phyloP scores from a whole-genome alignment of 2,329 filamentous ascomycete genomes.

The Botryosphaeria dothidea region DNA sequence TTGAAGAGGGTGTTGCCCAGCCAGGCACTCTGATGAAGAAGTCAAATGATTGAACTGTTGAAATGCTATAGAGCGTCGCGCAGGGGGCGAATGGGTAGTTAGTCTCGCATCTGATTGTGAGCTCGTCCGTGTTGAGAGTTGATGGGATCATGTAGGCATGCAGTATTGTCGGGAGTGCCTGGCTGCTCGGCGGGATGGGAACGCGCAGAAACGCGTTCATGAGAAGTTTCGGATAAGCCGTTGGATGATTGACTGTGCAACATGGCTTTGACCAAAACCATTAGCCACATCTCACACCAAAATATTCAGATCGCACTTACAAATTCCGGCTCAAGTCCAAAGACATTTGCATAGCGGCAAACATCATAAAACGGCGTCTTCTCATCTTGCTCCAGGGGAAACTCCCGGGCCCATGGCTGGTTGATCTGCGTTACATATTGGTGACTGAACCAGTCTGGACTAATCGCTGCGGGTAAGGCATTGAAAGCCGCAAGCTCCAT shows the following conservation, averaged over 20 bases:
- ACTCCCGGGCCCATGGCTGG: constrained; percentile 28
- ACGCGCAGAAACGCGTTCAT: neutral
- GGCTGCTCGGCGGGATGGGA: neutral
- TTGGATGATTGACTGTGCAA: neutral
- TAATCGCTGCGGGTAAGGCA: constrained; percentile 49
- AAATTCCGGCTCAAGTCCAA: neutral
- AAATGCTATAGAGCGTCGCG: neutral
- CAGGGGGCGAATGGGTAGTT: constrained; percentile 3
- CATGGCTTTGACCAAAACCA: neutral
- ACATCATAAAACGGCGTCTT: neutral
- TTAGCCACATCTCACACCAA: neutral
- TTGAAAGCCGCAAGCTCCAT: constrained; percentile 53
- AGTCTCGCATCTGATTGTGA: neutral
- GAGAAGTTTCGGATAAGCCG: neutral
- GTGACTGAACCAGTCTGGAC: constrained; percentile 53
- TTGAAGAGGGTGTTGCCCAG: neutral
- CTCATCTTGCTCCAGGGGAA: neutral
- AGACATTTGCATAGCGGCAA: neutral
- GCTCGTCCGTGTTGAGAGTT: neutral
- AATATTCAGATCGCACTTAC: neutral
- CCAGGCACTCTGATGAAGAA: neutral
- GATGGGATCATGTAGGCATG: constrained; percentile 1
- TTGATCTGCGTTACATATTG: constrained; percentile 54
- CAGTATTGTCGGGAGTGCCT: neutral
- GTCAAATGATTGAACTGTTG: neutral